A percentile compares a stretch with the other conserved stretches of the same genome.
phyloP scores from a whole-genome alignment of 345 rosid genomes.

The Eucalyptus globulus region DNA sequence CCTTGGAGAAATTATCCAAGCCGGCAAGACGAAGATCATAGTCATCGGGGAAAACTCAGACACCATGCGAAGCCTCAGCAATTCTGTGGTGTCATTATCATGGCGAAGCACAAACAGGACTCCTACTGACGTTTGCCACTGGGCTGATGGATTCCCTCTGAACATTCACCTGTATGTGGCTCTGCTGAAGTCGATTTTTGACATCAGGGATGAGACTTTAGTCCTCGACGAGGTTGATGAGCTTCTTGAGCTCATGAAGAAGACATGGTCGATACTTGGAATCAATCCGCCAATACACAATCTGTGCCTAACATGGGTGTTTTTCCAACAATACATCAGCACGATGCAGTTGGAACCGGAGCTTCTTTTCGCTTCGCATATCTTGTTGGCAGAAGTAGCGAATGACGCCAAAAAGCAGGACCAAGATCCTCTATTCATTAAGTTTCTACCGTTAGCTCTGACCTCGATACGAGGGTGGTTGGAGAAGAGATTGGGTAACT shows the following conservation, averaged over 20 bases:
- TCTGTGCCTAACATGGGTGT: constrained; percentile 77
- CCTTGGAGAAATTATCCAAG: constrained; percentile 42
- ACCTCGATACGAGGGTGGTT: constrained; percentile 79
- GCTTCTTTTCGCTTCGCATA: constrained; percentile 60
- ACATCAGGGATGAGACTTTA: constrained; percentile 60
- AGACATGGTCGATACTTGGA: constrained; percentile 84
- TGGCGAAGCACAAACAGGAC: constrained; percentile 57
- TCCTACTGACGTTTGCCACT: constrained; percentile 73
- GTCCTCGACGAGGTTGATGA: constrained; percentile 92
- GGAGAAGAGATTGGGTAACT: constrained; percentile 58
- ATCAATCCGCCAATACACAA: constrained; percentile 63
- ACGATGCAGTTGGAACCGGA: constrained; percentile 66
- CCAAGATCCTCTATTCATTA: constrained; percentile 47
- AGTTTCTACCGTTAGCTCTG: constrained; percentile 45
- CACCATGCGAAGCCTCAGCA: constrained; percentile 51
- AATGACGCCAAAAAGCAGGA: constrained; percentile 65
- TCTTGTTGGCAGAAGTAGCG: constrained; percentile 70
- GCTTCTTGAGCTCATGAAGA: constrained; percentile 76
- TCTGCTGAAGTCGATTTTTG: constrained; percentile 63
- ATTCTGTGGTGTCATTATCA: constrained; percentile 54
- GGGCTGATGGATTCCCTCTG: constrained; percentile 94
- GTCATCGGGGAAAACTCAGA: constrained; percentile 72
- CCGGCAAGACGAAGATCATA: constrained; percentile 29
- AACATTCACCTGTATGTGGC: constrained; percentile 56
- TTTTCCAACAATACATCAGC: constrained; percentile 64